Evolutionary conservation across 371 early-diverging fungal genomes (phyloP).

Genomic region (Rhizomucor pusillus): DNA sequence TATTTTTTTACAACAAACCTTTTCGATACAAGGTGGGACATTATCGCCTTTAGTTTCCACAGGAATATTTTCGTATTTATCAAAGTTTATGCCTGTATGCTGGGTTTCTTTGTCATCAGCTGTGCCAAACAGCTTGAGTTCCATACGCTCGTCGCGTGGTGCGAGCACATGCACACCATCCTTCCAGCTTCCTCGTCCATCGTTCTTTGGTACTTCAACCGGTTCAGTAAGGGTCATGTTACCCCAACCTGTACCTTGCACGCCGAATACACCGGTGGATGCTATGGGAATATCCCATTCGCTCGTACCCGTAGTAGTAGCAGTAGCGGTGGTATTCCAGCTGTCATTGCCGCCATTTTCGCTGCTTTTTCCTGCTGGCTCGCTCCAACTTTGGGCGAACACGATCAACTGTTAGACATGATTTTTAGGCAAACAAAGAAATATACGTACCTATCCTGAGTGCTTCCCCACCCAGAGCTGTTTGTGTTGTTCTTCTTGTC

Average conservation of each 20-base stretch:
- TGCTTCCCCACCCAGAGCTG: too few relatives aligned
- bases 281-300: constrained; percentile 13
- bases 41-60: constrained; percentile 89
- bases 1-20: too few relatives aligned
- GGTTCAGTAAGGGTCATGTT: constrained; percentile 10
- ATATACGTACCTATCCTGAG: too few relatives aligned
- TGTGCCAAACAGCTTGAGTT: constrained; percentile 53
- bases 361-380: too few relatives aligned
- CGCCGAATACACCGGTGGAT: background rate
- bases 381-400: too few relatives aligned
- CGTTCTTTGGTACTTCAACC: constrained; percentile 18
- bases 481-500: too few relatives aligned
- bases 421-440: too few relatives aligned
- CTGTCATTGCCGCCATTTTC: background rate
- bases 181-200: constrained; percentile 65
- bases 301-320: background rate
- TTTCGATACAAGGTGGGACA: constrained; percentile 67
- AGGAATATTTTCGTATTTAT: constrained; percentile 92
- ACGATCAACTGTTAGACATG: too few relatives aligned
- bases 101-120: constrained; percentile 65
- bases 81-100: constrained; percentile 94
- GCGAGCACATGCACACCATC: constrained; percentile 59
- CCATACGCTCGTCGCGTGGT: constrained; percentile 30
- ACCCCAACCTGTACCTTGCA: constrained; percentile 10
- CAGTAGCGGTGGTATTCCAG: background rate